phyloP scores from a whole-genome alignment of 2,329 filamentous ascomycete species.

The Diaporthe sp. region DNA sequence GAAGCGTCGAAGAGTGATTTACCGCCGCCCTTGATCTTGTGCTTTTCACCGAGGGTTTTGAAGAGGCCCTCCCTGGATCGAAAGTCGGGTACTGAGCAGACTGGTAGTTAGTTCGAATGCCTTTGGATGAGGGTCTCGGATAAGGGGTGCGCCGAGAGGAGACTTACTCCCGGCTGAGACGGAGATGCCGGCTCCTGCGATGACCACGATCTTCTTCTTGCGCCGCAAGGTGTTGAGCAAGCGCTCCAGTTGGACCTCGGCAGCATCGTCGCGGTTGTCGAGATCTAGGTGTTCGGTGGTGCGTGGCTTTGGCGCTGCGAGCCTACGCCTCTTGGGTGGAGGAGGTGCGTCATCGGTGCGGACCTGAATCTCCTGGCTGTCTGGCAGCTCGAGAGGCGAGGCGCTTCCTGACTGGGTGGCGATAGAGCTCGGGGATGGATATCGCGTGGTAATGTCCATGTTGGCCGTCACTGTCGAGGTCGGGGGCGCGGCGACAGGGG shows the following conservation, averaged over 20 bases:
- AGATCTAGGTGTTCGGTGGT: slow-evolving; percentile 88
- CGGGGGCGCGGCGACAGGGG: slow-evolving; percentile 39
- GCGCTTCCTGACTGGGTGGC: slow-evolving; percentile 58
- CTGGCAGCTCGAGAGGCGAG: slow-evolving; percentile 60
- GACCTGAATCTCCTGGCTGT: slow-evolving; percentile 50
- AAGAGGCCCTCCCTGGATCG: slow-evolving; percentile 93
- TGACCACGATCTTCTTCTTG: slow-evolving; percentile 96
- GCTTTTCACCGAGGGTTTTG: slow-evolving; percentile 82
- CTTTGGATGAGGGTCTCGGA: not conserved
- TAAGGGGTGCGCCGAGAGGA: slow-evolving; percentile 35
- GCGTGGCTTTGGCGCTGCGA: slow-evolving; percentile 69
- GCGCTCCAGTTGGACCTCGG: slow-evolving; percentile 72
- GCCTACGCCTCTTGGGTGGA: slow-evolving; percentile 80
- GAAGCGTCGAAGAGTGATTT: slow-evolving; percentile 98
- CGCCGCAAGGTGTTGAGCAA: slow-evolving; percentile 81
- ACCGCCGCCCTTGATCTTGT: slow-evolving; percentile 92
- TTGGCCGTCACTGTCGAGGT: slow-evolving; percentile 37
- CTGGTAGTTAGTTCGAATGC: slow-evolving; percentile 18
- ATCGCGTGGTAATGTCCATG: slow-evolving; percentile 54
- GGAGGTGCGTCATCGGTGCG: slow-evolving; percentile 67
- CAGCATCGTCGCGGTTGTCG: slow-evolving; percentile 58
- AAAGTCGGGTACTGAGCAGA: slow-evolving; percentile 85
- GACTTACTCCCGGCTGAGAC: slow-evolving; percentile 90
- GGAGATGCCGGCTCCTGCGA: slow-evolving; percentile 96
- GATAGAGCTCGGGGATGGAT: slow-evolving; percentile 63